Evolutionary conservation across 768 basidiomycete species (phyloP), one percentile per base, ranked within the genome.

Genomic region (Amanita molliuscula): DNA sequence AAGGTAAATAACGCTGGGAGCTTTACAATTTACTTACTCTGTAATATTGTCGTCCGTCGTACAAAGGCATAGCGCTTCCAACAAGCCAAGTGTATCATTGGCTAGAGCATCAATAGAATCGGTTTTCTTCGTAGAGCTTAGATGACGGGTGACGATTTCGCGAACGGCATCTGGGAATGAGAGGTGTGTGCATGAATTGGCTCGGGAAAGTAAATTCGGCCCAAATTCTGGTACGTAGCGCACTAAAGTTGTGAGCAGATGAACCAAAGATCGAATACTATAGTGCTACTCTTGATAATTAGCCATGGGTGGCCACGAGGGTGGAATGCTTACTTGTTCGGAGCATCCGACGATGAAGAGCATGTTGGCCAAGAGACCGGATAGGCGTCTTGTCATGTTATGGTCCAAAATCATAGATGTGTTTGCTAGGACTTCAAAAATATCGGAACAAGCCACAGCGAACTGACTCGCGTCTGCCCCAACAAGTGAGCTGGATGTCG

Each of bases 21-120:
- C 21, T 37, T 28, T 37, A 26, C 10, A 44, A 16, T 31, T 45
- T n/a, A 55, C 65, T 9, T 54, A 73, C 76, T 59, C 65, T 13
- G 68, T 57, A 23, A 71, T 66, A 6, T 67, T 55, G 10, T 76
- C 73, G 11, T 73, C 70, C 1, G 73, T 63, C 25, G 67, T 59
- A 49, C 68, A 68, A 68, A 74, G 77, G 48, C 72, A 73, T 26
- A 86, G 54, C 0, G 71, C 67, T 58, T 85, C 80, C 11, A 84
- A 62, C 11, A 87, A 64, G 6, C 65, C 64, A 1, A 80, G 48
- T 0, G 65, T 64, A 54, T 75, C 72, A 34, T 55, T 59, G 21
- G 67, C 73, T 4, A 84, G 64, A 16, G 53, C 44, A 35, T 62
- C 63, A 2, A 59, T 57, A 11, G 62, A 54, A 21, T 55, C 62